Base-by-base conservation (phyloP, 2,329 filamentous ascomycete genomes). In the Aspergillus viridinutans region DNA sequence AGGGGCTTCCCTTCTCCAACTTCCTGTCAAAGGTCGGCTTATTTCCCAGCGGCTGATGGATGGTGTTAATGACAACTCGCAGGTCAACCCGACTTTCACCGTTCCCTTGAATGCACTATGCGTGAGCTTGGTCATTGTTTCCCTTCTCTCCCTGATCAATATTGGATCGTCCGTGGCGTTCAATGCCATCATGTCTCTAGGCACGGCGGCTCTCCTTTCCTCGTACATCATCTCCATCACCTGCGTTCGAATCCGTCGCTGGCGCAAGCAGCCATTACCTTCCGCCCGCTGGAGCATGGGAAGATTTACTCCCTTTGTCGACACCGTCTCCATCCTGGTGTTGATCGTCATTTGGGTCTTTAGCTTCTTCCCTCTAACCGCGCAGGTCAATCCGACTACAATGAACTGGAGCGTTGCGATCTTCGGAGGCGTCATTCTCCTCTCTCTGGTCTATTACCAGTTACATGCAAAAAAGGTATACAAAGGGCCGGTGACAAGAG, bases 251-350 rank as follows among this genome's bases (percentile, higher is more conserved):
- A 5, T 38, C 2, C 32, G 32, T 7, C 32, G 32, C 14, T 38
- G 32, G 40, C 32, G 25, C 64, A 62, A 43, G 59, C 64, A 38
- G 14, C 9, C 52, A 64, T 26, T 59, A 67, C 50, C 61, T 61
- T 14, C 32, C 5, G 32, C 32, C 32, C 32, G 32, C 49, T 79
- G 75, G 74, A 72, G 68, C 42, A 70, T 80, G 10, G 74, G 76
- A 0, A 62, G 62, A 7, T 71, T 66, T 45, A 76, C 77, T 0
- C 61, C 78, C 1, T 59, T 68, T 20, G 57, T 79, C 54, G 79
- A 80, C 54, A 67, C 73, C 14, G 55, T 66, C 32, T 66, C 65
- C 4, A 45, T 69, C 2, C 7, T 68, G 3, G 70, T 69, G 50
- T 52, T 69, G n/a, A 40, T 52, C 0, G 52, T 66, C 48, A 58